Percentiles rank a stretch among this genome's conserved stretches.
Conservation (phyloP, 2,329 filamentous ascomycete genomes). For the Hymenoscyphus salicellus region DNA sequence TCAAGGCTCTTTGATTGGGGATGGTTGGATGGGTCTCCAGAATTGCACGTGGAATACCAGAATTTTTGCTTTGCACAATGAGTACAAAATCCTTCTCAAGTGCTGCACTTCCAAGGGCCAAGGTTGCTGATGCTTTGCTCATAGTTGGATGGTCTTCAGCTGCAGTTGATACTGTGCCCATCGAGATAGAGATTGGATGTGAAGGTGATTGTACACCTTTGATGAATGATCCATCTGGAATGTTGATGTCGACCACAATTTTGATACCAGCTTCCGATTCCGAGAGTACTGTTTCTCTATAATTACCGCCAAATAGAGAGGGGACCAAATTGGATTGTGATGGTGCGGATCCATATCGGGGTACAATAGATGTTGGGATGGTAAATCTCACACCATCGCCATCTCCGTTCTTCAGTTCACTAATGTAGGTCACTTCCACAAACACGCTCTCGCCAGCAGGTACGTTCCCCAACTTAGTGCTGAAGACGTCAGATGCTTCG, state of each 20-base stretch:
- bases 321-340: no score
- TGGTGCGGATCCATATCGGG: slow-evolving; percentile 54
- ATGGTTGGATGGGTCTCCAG: slow-evolving; percentile 64
- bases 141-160: slow-evolving; percentile 48
- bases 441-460: slow-evolving; percentile 54
- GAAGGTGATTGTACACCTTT: slow-evolving; percentile 63
- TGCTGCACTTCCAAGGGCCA: slow-evolving; percentile 51
- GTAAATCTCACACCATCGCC: slow-evolving; percentile 66
- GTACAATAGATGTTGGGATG: slow-evolving; percentile 64
- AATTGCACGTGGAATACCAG: slow-evolving; percentile 59
- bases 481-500: slow-evolving; percentile 63
- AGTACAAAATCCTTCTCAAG: slow-evolving; percentile 66
- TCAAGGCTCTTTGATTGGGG: slow-evolving; percentile 61
- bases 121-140: slow-evolving; percentile 59
- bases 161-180: slow-evolving; percentile 55
- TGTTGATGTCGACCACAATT: slow-evolving; percentile 58
- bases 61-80: slow-evolving; percentile 58
- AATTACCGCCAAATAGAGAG: no score
- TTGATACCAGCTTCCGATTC: slow-evolving; percentile 22
- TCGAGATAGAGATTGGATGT: slow-evolving; percentile 63
- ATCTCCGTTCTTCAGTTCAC: slow-evolving; percentile 70
- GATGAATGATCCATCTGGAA: slow-evolving; percentile 56
- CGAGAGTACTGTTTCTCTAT: background rate
- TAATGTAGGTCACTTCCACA: slow-evolving; percentile 64
- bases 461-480: slow-evolving; percentile 65